Base-by-base conservation (phyloP, 2,329 filamentous ascomycete species). In the Colletotrichum cuscutae region DNA sequence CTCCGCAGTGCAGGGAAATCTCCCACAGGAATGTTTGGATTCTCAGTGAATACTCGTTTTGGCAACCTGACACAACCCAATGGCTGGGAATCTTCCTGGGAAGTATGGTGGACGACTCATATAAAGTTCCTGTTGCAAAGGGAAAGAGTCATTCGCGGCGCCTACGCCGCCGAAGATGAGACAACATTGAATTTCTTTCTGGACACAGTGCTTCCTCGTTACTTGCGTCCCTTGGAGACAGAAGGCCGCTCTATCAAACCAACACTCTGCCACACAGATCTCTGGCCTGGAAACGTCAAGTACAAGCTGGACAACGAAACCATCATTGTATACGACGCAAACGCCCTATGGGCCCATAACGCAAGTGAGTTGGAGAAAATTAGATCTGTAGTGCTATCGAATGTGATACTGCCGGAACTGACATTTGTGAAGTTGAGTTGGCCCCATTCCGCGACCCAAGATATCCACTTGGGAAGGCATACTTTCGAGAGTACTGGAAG, bases 281-380 rank as follows among this genome's bases (percentile, higher is more conserved):
- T 78, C 9, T 77, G 77, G 76, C 77, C 76, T 5, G 77, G 77
- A 1, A 79, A 79, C 35, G 74, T 78, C 71, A 77, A 77, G 28
- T 74, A 72, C 11, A 71, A 64, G 46, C 57, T 28, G 2, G 73
- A 74, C 30, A 46, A 35, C 5, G 74, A 76, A 7, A 65, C 67
- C 5, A 57, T 76, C 22, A 77, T 76, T 30, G 70, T 79, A 22
- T 77, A 75, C 37, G 76, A 78, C 35, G 71, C 77, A 1, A 76
- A 74, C 56, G 75, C 76, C 15, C 72, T 75, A 9, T 79, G 78
- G 76, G 76, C 71, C 2, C 77, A 78, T 57, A 77, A 79, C 37
- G 77, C 78, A 70, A 68, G 78, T 77, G 46, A 58, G 74, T 64
- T 7, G 19, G 32, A 7, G 24, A 19, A 11, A n/a, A 1, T 15